Evolutionary conservation across 371 early-diverging fungal species (phyloP), one percentile per base, ranked within the genome.

Genomic region (Apophysomyces sp.): DNA sequence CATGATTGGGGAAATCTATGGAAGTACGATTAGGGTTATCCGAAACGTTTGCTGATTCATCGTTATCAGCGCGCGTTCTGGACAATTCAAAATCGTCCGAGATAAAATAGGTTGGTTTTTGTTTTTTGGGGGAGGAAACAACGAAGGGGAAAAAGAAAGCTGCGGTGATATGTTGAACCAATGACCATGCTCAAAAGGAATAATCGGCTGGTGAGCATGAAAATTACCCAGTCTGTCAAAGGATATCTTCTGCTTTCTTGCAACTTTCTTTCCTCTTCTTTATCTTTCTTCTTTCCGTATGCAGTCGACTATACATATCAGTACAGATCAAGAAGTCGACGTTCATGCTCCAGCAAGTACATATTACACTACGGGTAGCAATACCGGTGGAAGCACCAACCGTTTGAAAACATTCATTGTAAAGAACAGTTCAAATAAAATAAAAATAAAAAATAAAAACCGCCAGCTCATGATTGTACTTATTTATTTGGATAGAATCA

Each of bases 281-380:
- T 34, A 9, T 21, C 18, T 34, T 30, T 51, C 29, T 9, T 29
- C 39, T 12, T 15, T 56, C 21, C 26, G 36, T 34, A 62, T 68
- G 72, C 68, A 66, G 51, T 65, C 69, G 13, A 69, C 69, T 51
- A 71, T 66, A 53, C 71, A 66, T 39, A 56, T 66, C 26, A 55
- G 57, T 26, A 26, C 66, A 6, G 72, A 68, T 24, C 63, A 68
- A 54, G 62, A 68, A 15, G 68, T 68, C 4, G 72, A 71, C 44
- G 72, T 63, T 18, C 72, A 71, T 53, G 72, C 72, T 12, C 72
- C 72, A 4, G 60, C 72, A 21, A 65, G 65, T 40, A 71, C 72
- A 16, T 71, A 71, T 55, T 71, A 71, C 39, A 71, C 72, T 7
- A 67, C 72, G 18, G 72, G 72, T 12, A 29, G 53, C 24, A 71